These are phyloP conservation scores for Rubus idaeus DNA, from an alignment of 306 rosid genomes.

Conservation along the genomic window DNA sequence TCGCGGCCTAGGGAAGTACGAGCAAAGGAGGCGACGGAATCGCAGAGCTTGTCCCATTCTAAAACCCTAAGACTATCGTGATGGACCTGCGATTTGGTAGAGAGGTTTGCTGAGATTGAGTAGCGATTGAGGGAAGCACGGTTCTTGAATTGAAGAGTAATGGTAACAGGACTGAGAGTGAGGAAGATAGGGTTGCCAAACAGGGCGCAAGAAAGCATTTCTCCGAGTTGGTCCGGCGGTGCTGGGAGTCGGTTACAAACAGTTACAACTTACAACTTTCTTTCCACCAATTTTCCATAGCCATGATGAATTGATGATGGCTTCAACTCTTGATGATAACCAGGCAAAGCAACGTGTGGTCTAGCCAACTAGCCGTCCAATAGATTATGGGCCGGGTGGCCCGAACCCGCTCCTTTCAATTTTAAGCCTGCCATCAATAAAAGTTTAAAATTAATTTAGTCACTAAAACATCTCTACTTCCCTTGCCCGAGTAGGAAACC, in stretches of 20 bases:
- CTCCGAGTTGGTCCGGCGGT: neutral
- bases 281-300: neutral
- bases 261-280: neutral
- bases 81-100: conserved; percentile 37
- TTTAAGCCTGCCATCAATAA: too few species aligned
- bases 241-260: neutral
- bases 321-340: neutral
- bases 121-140: conserved; percentile 26
- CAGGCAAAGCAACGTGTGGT: conserved; percentile 6
- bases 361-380: neutral
- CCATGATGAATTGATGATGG: neutral
- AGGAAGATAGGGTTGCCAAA: conserved; percentile 17
- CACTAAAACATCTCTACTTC: too few species aligned
- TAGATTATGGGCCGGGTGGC: neutral
- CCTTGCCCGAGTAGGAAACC: too few species aligned
- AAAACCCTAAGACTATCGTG: conserved; percentile 71
- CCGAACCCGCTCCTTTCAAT: neutral
- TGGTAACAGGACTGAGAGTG: conserved; percentile 27
- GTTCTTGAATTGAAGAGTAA: conserved; percentile 22
- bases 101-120: conserved; percentile 24
- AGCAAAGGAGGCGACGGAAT: conserved; percentile 82
- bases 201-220: conserved; percentile 42
- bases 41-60: conserved; percentile 88
- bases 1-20: conserved; percentile 75
- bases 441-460: too few species aligned